Conservation (phyloP, 192 early-diverging fungal species). For the Coemansia sp. region DNA sequence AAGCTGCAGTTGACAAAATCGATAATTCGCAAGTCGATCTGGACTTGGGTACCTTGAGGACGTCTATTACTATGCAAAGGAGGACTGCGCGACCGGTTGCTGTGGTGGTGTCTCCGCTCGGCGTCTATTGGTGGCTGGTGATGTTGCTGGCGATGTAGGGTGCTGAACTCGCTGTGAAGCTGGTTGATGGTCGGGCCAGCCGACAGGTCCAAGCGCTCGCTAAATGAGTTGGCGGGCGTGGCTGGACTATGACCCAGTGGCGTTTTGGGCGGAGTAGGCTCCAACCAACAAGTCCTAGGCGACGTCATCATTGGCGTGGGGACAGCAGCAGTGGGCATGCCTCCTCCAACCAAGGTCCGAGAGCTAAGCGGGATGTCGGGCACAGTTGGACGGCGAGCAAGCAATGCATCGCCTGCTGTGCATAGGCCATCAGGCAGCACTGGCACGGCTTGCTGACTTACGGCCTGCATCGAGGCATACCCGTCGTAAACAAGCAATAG, state of each 20-base stretch:
- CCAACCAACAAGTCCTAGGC: not conserved
- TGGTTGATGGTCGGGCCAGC: conserved; percentile 12
- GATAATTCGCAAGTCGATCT: conserved; percentile 90
- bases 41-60: conserved; percentile 7
- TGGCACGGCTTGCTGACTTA: conserved; percentile 6
- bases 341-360: conserved; percentile 5
- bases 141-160: not conserved
- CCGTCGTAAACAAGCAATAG: conserved; percentile 96
- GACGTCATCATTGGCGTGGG: conserved; percentile 5
- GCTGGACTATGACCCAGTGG: conserved; percentile 6
- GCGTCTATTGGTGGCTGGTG: not conserved
- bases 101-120: conserved; percentile 1
- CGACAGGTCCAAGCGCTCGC: conserved; percentile 16
- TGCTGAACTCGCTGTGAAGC: not conserved
- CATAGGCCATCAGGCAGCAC: conserved; percentile 16
- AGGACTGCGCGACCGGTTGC: not conserved
- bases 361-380: conserved; percentile 12
- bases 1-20: conserved; percentile 94
- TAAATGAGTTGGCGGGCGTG: conserved; percentile 21
- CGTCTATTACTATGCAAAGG: not conserved
- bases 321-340: not conserved
- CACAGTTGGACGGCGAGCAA: conserved; percentile 21
- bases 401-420: conserved; percentile 1
- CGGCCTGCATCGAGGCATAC: conserved; percentile 29
- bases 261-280: conserved; percentile 26